These are phyloP conservation scores for Russula vinacea DNA, from an alignment of 768 basidiomycete genomes.

Conservation along the genomic window DNA sequence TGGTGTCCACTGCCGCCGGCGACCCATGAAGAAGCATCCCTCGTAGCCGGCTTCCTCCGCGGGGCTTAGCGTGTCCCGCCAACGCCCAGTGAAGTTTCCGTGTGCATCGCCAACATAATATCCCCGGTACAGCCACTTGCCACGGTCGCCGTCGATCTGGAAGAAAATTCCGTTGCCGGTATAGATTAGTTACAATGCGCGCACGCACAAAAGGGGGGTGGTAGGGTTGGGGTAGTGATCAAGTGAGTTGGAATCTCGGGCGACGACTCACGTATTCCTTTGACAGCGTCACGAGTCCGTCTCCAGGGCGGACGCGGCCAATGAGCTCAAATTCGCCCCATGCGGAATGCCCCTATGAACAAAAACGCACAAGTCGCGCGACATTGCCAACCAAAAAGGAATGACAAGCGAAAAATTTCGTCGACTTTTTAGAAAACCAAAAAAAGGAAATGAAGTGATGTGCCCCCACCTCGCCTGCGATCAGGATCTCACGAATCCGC, in stretches of 20 bases:
- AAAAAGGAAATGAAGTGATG: not conserved
- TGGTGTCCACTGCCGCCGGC: constrained; percentile 45
- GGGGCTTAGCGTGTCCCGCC: constrained; percentile 80
- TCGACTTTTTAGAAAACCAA: not conserved
- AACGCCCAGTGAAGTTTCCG: constrained; percentile 76
- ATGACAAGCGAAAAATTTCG: not conserved
- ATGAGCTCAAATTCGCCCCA: constrained; percentile 85
- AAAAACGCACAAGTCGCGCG: not conserved
- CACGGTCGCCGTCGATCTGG: constrained; percentile 68
- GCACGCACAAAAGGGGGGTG: not conserved
- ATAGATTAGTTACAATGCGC: not conserved
- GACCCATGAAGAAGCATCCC: constrained; percentile 77
- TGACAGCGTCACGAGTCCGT: constrained; percentile 76
- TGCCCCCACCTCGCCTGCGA: constrained; percentile 65
- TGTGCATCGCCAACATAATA: constrained; percentile 69
- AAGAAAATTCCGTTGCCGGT: constrained; percentile 29
- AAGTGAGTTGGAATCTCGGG: not conserved
- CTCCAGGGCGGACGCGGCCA: constrained; percentile 75
- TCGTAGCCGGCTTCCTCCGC: constrained; percentile 69
- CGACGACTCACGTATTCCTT: constrained; percentile 72
- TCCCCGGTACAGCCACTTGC: constrained; percentile 83
- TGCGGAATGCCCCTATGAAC: constrained; percentile 74
- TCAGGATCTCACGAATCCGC: constrained; percentile 56
- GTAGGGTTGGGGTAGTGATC: not conserved
- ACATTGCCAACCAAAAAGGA: not conserved